A percentile compares a stretch with the other conserved stretches of the same genome.
Conservation (phyloP, 805 yeast genomes). For the Yarrowia keelungensis region DNA sequence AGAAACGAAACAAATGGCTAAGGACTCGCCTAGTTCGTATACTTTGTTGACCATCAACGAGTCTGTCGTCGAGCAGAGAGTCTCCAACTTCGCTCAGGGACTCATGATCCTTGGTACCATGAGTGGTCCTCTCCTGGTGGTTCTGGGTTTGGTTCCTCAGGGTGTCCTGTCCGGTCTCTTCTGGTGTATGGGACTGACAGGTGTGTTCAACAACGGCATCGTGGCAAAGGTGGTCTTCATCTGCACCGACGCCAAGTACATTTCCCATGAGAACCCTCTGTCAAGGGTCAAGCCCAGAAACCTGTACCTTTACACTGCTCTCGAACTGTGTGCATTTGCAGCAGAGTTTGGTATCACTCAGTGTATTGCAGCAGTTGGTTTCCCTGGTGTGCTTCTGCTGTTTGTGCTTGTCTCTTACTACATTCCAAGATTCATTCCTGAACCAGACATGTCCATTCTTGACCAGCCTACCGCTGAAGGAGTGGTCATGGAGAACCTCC, state of each 20-base stretch:
- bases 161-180: slow-evolving; percentile 92
- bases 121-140: slow-evolving; percentile 84
- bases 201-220: slow-evolving; percentile 71
- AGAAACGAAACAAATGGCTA: slow-evolving; percentile 20
- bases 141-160: slow-evolving; percentile 86
- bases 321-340: slow-evolving; percentile 72
- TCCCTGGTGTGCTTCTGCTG: slow-evolving; percentile 79
- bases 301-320: slow-evolving; percentile 60
- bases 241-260: slow-evolving; percentile 61
- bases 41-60: slow-evolving; percentile 47
- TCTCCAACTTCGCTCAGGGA: slow-evolving; percentile 87
- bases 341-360: slow-evolving; percentile 86
- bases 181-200: slow-evolving; percentile 90
- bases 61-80: slow-evolving; percentile 85
- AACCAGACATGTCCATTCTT: slow-evolving; percentile 63
- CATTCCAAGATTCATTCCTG: slow-evolving; percentile 69
- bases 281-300: slow-evolving; percentile 49
- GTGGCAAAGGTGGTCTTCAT: slow-evolving; percentile 67
- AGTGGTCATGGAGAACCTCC: slow-evolving; percentile 50
- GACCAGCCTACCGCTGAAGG: slow-evolving; percentile 63
- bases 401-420: slow-evolving; percentile 68
- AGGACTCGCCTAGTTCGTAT: slow-evolving; percentile 33
- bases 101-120: slow-evolving; percentile 81
- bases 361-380: slow-evolving; percentile 91
- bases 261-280: slow-evolving; percentile 50